Conservation (phyloP, 345 rosid genomes). For the Populus ilicifolia region DNA sequence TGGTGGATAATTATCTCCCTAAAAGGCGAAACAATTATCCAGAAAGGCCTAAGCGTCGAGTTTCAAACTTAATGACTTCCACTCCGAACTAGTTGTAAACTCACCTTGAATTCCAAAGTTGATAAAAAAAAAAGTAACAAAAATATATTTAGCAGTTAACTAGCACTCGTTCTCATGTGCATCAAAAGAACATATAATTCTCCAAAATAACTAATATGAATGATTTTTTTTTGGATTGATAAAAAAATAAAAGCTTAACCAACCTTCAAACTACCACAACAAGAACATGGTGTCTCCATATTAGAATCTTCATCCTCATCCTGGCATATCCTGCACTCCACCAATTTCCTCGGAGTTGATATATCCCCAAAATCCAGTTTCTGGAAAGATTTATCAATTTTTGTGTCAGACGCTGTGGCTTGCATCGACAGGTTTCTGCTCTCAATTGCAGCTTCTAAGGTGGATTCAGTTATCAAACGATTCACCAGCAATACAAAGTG, state of each 20-base stretch:
- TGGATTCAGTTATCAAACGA: slow-evolving; percentile 78
- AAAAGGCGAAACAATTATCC: neutral
- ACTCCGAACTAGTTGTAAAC: neutral
- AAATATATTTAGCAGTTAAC: neutral
- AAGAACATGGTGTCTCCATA: slow-evolving; percentile 91
- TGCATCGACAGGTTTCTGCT: slow-evolving; percentile 54
- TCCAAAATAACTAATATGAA: neutral
- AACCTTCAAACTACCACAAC: slow-evolving; percentile 92
- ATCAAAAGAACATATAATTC: neutral
- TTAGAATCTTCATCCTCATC: slow-evolving; percentile 78
- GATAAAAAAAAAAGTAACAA: neutral
- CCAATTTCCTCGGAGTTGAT: slow-evolving; percentile 44
- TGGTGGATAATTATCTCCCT: neutral
- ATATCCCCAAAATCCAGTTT: slow-evolving; percentile 42
- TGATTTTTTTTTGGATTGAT: neutral
- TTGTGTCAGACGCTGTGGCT: slow-evolving; percentile 35
- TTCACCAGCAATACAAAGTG: slow-evolving; percentile 89
- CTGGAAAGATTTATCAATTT: slow-evolving; percentile 23
- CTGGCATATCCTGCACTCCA: slow-evolving; percentile 92
- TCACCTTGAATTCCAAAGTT: neutral
- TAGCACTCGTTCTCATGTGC: neutral
- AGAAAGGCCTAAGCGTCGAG: neutral
- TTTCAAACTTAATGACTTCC: slow-evolving; percentile 7
- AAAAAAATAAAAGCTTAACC: neutral
- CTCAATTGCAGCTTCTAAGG: slow-evolving; percentile 74